Base-by-base conservation (phyloP, 495 filamentous ascomycete genomes). In the Neurospora sp. region DNA sequence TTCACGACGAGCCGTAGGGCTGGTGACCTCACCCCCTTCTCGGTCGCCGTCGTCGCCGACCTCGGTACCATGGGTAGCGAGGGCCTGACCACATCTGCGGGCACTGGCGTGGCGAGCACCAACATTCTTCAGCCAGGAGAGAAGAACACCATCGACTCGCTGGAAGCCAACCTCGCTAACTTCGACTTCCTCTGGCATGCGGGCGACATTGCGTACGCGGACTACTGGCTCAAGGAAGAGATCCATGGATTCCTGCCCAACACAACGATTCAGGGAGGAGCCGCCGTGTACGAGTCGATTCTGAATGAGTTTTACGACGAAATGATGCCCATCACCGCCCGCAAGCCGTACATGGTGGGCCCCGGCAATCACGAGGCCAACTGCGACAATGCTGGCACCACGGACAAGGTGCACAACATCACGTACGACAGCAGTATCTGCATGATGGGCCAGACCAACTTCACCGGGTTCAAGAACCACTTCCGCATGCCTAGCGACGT, bases 241-340 rank as follows among this genome's bases (percentile, higher is more conserved):
- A 79, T 72, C 20, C 74, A 76, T 39, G 78, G 77, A 16, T 85
- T 81, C 35, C 75, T 84, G 14, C 80, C 81, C 31, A 75, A 82
- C 69, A 54, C 46, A 3, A 54, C 46, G 20, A 54, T 54, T 27
- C 10, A 54, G 46, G 46, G 20, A 54, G 46, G 46, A 0, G 46
- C 46, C 5, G 71, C 78, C 8, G 82, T 85, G 40, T 88, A 88
- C 74, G 86, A 88, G 74, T 79, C 83, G 4, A 88, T 88, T 71
- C 79, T 87, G 31, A 86, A 88, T 75, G 84, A 87, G 38, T 88
- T 88, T 80, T 88, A 88, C 77, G 80, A 83, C 69, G 82, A 89
- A 71, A 80, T 88, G 11, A 82, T 82, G 4, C 79, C 80, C 0
- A 83, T 88, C 70, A 78, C 86, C 0, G 80, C 78, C 11, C 76